These are phyloP conservation scores for Metschnikowia gelsemii DNA, from an alignment of 805 yeast species.

Conservation along the genomic window DNA sequence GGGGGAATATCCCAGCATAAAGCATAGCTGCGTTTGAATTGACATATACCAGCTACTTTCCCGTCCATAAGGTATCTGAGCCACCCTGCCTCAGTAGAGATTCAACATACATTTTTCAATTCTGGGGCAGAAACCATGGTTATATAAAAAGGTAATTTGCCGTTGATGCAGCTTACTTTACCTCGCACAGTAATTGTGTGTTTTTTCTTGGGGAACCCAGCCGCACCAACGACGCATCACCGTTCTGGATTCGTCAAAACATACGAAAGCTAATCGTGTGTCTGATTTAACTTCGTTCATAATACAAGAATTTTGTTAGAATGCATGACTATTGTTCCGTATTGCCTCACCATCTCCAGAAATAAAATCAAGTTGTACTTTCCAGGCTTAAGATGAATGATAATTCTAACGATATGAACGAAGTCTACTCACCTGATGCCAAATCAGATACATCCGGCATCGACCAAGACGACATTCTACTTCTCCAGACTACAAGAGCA, in stretches of 20 bases:
- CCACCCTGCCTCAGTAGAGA: too few relatives aligned
- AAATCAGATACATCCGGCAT: slow-evolving; percentile 6
- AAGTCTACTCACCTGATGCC: slow-evolving; percentile 4
- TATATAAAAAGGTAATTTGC: background rate
- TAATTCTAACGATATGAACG: slow-evolving; percentile 7
- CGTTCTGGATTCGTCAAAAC: background rate
- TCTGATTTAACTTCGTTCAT: too few relatives aligned
- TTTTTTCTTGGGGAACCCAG: slow-evolving; percentile 1
- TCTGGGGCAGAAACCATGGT: slow-evolving; percentile 63
- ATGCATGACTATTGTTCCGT: too few relatives aligned
- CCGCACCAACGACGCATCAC: slow-evolving; percentile 1
- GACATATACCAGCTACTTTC: too few relatives aligned
- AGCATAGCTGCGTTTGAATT: too few relatives aligned
- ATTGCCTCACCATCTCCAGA: too few relatives aligned
- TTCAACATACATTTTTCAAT: slow-evolving; percentile 49
- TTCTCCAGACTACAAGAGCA: slow-evolving; percentile 15
- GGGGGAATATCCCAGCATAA: too few relatives aligned
- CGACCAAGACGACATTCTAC: slow-evolving; percentile 15
- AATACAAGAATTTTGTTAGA: too few relatives aligned
- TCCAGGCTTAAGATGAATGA: slow-evolving; percentile 5
- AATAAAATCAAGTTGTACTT: background rate
- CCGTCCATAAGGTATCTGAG: too few relatives aligned
- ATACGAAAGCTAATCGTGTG: too few relatives aligned
- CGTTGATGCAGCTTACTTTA: slow-evolving; percentile 3
- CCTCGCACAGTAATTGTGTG: slow-evolving; percentile 2